phyloP scores from a whole-genome alignment of 83 land plant genomes.

The Larix sibirica region DNA sequence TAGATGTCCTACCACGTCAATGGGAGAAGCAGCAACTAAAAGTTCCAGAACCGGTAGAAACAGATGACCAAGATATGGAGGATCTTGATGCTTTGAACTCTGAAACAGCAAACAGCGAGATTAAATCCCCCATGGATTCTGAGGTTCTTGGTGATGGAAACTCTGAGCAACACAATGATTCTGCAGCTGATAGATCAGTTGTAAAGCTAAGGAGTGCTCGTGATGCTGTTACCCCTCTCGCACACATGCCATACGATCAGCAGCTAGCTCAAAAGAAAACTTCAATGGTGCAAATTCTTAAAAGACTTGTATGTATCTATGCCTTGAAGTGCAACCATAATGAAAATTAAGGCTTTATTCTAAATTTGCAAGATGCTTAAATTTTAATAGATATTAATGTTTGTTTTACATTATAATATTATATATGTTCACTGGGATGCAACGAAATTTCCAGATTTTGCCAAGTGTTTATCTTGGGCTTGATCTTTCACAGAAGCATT shows the following conservation, averaged over 20 bases:
- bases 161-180: constrained; percentile 1
- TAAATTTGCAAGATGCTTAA: not conserved
- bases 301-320: constrained; percentile 65
- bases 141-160: not conserved
- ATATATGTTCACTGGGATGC: not conserved
- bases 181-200: constrained; percentile 18
- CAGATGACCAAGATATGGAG: constrained; percentile 18
- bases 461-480: not conserved
- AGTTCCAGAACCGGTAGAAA: not conserved
- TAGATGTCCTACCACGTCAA: constrained; percentile 75
- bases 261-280: constrained; percentile 81
- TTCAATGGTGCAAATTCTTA: constrained; percentile 66
- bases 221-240: constrained; percentile 92
- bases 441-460: not conserved
- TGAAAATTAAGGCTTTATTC: not conserved
- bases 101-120: constrained; percentile 6
- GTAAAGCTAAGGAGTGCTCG: constrained; percentile 62
- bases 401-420: not conserved
- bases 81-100: constrained; percentile 19
- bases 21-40: constrained; percentile 51
- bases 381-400: not conserved
- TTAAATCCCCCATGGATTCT: not conserved
- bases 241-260: constrained; percentile 74
- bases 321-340: not conserved
- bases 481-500: not conserved